These are phyloP conservation scores for Berkeleyomyces basicola DNA, from an alignment of 2,329 filamentous ascomycete genomes.

Conservation along the genomic window DNA sequence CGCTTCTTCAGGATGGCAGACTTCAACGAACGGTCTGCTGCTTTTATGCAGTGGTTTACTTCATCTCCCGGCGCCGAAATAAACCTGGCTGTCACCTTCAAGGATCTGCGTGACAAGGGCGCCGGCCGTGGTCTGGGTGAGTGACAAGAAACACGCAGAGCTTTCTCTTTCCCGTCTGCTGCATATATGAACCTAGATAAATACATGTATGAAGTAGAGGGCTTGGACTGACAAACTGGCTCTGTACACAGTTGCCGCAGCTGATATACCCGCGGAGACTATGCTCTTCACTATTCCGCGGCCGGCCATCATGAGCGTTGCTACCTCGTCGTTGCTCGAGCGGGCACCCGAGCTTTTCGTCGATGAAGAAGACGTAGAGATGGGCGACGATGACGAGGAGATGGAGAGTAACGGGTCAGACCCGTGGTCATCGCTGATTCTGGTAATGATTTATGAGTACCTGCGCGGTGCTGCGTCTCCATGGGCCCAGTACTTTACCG, in stretches of 20 bases:
- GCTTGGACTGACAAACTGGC: neutral
- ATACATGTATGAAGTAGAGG: neutral
- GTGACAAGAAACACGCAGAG: constrained; percentile 12
- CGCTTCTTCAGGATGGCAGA: constrained; percentile 19
- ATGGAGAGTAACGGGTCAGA: constrained; percentile 25
- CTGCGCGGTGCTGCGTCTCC: constrained; percentile 40
- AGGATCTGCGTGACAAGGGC: constrained; percentile 32
- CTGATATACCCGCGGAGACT: constrained; percentile 56
- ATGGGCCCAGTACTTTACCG: constrained; percentile 64
- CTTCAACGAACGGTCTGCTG: constrained; percentile 28
- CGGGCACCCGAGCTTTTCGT: constrained; percentile 39
- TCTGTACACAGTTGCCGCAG: constrained; percentile 41
- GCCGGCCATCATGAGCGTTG: constrained; percentile 48
- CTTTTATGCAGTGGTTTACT: constrained; percentile 39
- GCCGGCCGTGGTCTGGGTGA: constrained; percentile 40
- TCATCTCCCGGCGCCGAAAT: constrained; percentile 35
- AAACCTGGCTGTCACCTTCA: constrained; percentile 34
- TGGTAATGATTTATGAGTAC: constrained; percentile 66
- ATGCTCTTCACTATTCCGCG: constrained; percentile 69
- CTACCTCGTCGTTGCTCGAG: constrained; percentile 51
- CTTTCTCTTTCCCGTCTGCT: neutral
- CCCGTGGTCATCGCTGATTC: constrained; percentile 45
- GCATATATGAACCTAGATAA: neutral
- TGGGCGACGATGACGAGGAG: constrained; percentile 22
- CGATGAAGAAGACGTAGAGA: constrained; percentile 19